Base-by-base conservation (phyloP, 495 filamentous ascomycete genomes). In the Penicillium chermesinum region DNA sequence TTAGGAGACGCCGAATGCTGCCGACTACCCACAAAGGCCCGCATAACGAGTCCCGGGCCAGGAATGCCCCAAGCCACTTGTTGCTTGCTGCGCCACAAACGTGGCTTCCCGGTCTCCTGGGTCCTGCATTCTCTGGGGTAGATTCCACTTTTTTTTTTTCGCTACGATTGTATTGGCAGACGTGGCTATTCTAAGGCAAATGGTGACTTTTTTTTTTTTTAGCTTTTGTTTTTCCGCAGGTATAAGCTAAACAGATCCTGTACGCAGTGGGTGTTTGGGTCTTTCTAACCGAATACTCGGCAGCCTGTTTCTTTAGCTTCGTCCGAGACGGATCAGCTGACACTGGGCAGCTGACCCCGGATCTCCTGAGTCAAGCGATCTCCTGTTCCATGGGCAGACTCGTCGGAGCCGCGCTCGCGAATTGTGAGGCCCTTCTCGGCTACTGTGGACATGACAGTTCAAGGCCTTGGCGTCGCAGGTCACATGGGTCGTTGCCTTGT, bases 71-170 rank as follows among this genome's bases (percentile, higher is more conserved):
- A 34, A 49, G 47, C 47, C 47, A 49, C 47, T n/a, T 25, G 20
- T 17, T 22, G 17, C 18, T 8, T 38, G 49, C 49, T 51, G 49
- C 49, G 49, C 49, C 49, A 51, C 49, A 44, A 10, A 41, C 36
- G 41, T 40, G 36, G 42, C 22, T 27, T 10, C 42, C 34, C 41
- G n/a, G n/a, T n/a, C n/a, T 17, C 42, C 22, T 13, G 2, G 22
- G 22, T 43, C 22, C 40, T 42, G 20, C 37, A 42, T 46, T 52
- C 39, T 50, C 49, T 41, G 49, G 49, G 49, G 43, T 46, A 46
- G 13, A 38, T 27, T n/a, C 40, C 15, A 37, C 35, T 37, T n/a
- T 37, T 14, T n/a, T 37, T 37, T 5, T 7, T 33, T 33, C 13
- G 13, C 7, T 33, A 7, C 30, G 13, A 33, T 33, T 33, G n/a